phyloP scores from a whole-genome alignment of 768 basidiomycete species.

The Lentinula aciculospora region DNA sequence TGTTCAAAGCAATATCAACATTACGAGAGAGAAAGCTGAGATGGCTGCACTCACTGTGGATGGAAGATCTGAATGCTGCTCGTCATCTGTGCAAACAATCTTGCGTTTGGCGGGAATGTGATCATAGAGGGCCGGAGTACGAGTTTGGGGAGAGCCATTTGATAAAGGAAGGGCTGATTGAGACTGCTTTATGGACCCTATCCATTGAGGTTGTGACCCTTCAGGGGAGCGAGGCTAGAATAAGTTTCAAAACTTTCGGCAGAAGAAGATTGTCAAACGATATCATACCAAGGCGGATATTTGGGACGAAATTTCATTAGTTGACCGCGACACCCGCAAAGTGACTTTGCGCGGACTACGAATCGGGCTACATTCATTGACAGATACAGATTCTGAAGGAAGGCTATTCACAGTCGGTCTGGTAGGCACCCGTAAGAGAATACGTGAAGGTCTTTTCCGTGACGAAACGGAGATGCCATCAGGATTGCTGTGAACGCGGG shows the following conservation, averaged over 20 bases:
- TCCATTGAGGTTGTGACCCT: not conserved
- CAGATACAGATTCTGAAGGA: not conserved
- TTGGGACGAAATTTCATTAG: not conserved
- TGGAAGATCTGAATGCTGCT: not conserved
- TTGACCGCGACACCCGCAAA: not conserved
- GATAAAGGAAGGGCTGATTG: not conserved
- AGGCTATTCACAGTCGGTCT: not conserved
- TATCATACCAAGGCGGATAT: not conserved
- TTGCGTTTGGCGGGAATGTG: not conserved
- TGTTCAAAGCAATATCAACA: not conserved
- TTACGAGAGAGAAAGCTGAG: not conserved
- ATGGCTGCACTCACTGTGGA: not conserved
- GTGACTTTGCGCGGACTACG: not conserved
- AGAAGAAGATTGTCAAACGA: not conserved
- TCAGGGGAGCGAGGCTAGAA: not conserved
- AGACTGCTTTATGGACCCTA: not conserved
- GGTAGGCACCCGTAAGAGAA: not conserved
- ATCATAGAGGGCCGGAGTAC: not conserved
- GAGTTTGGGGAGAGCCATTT: not conserved
- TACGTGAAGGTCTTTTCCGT: not conserved
- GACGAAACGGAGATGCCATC: not conserved
- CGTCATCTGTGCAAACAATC: not conserved
- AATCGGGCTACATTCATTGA: not conserved
- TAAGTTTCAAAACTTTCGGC: not conserved
- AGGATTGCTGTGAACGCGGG: not conserved